Base-by-base conservation (phyloP, 2,329 filamentous ascomycete genomes). In the Parafenestella ontariensis region DNA sequence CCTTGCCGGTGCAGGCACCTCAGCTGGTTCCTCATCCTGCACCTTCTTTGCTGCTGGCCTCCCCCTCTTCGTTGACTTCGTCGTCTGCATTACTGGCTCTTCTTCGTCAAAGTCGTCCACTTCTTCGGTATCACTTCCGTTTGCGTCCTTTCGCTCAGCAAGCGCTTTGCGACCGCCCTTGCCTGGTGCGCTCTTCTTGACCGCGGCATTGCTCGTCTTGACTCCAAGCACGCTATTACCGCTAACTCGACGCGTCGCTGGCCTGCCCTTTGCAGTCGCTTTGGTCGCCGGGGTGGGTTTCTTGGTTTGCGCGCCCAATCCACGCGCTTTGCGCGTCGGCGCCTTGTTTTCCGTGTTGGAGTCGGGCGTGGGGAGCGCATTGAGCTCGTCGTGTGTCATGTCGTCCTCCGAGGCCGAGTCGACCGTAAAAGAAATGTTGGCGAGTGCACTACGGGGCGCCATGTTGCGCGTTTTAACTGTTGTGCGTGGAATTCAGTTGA, bases 41-140 rank as follows among this genome's bases (percentile, higher is more conserved):
- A 52, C 56, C 44, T 77, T 90, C 21, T 85, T 94, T 23, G 67
- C 64, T 40, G 63, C 64, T 40, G 63, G 61, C 42, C 63, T 66
- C 34, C 67, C 63, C 31, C 68, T 59, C 66, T 72, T 74, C 17
- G 59, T 56, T 34, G 65, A 61, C 63, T 72, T 65, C 36, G 59
- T 55, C 9, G 59, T 55, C 9, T 62, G 61, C 33, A 56, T 61
- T 10, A 49, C 62, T n/a, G 51, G 46, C 18, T 61, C 59, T 3
- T 71, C 66, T 6, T 65, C 70, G 3, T 66, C 73, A 40, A 77
- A 75, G 10, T 77, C 77, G 18, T 81, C 79, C 17, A 75, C 75
- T 42, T 80, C 78, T 52, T 80, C 77, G 3, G 72, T 76, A 21
- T 81, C 79, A 64, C 75, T 80, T n/a, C 61, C 74, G 45, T 74